Percentiles rank a stretch among this genome's conserved stretches.
Evolutionary conservation across 805 yeast species (phyloP).

Genomic region (Ogataea ramenticola): DNA sequence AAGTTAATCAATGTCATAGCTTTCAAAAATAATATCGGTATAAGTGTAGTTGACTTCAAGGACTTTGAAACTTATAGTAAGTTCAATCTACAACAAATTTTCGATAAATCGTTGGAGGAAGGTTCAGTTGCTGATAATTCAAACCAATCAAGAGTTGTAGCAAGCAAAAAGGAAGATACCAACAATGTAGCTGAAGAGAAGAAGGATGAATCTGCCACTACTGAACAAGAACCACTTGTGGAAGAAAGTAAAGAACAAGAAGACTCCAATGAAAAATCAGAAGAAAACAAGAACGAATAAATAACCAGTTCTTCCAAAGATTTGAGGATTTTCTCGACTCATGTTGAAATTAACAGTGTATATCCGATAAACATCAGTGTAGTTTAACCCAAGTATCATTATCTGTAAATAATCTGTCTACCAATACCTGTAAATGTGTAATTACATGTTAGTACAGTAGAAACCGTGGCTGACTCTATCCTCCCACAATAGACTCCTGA

Average conservation of each 20-base stretch:
- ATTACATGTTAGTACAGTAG: no score
- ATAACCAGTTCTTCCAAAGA: no score
- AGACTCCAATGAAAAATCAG: neutral
- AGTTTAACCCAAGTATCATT: no score
- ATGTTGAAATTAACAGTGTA: no score
- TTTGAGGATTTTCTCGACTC: no score
- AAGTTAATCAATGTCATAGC: conserved; percentile 79
- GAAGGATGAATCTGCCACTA: neutral
- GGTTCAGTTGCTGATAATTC: neutral
- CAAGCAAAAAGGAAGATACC: neutral
- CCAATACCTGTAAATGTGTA: no score
- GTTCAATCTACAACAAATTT: conserved; percentile 79
- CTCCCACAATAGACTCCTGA: no score
- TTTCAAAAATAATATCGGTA: conserved; percentile 82
- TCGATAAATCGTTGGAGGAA: conserved; percentile 32
- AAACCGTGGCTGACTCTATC: no score
- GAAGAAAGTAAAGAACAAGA: neutral
- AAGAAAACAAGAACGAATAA: no score
- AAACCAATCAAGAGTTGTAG: neutral
- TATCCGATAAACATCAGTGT: no score
- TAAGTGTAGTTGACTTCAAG: conserved; percentile 58
- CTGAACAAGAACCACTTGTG: neutral
- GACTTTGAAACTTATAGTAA: conserved; percentile 55
- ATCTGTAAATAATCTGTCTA: no score
- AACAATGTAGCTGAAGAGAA: neutral